phyloP scores from a whole-genome alignment of 345 rosid genomes.

The Populus pruinosa region DNA sequence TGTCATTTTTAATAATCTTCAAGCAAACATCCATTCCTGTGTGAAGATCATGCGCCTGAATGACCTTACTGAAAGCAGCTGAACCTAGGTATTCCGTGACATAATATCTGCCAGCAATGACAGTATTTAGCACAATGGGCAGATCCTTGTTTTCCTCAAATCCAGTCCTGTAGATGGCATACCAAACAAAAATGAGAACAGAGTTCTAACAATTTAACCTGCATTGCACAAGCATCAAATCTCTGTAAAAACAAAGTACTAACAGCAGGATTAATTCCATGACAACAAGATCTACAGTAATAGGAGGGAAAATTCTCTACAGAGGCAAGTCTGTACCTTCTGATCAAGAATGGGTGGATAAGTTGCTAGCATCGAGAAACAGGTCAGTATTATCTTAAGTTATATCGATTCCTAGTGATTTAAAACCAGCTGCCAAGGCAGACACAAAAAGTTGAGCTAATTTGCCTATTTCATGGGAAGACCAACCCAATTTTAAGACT shows the following conservation, averaged over 20 bases:
- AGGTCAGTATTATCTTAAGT: neutral
- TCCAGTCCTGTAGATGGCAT: constrained; percentile 71
- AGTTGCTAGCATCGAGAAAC: neutral
- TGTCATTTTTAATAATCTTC: constrained; percentile 95
- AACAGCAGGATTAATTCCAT: neutral
- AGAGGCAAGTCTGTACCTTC: neutral
- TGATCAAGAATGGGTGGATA: neutral
- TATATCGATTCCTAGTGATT: neutral
- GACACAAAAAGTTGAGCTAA: neutral
- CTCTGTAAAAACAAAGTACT: constrained; percentile 6
- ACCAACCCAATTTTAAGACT: neutral
- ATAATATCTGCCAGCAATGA: constrained; percentile 83
- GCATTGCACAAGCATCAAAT: constrained; percentile 14
- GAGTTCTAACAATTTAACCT: constrained; percentile 14
- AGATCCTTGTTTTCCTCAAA: constrained; percentile 88
- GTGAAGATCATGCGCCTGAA: constrained; percentile 84
- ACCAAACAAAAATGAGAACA: constrained; percentile 11
- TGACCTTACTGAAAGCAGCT: constrained; percentile 91
- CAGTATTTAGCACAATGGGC: constrained; percentile 62
- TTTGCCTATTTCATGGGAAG: neutral
- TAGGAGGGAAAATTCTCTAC: neutral
- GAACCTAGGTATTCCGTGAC: constrained; percentile 88
- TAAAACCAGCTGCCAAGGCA: neutral
- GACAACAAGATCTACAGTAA: neutral
- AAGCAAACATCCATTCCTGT: constrained; percentile 75